Conservation (phyloP, 306 rosid genomes). For the Trichosanthes truncata region DNA sequence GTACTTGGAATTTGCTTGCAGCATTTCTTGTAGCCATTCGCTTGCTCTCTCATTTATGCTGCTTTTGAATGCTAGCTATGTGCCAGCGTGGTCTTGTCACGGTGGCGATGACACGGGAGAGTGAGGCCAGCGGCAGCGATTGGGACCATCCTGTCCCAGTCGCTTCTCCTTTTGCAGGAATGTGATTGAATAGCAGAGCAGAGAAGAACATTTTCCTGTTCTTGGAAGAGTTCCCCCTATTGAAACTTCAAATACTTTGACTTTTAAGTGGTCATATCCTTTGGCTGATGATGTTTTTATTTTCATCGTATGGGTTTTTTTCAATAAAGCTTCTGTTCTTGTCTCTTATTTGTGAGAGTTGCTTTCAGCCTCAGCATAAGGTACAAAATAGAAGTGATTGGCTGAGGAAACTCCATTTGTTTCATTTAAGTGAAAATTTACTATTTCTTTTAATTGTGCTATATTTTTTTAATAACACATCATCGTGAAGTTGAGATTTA, state of each 20-base stretch:
- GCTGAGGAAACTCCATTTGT: neutral
- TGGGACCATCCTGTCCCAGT: neutral
- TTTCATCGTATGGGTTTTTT: neutral
- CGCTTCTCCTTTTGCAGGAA: neutral
- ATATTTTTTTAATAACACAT: too few relatives aligned
- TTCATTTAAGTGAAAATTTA: neutral
- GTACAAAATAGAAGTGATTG: neutral
- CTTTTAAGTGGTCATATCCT: neutral
- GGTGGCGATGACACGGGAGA: neutral
- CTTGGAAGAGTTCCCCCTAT: constrained; percentile 6
- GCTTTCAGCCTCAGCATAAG: neutral
- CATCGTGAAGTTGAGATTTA: too few relatives aligned
- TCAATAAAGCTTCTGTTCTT: neutral
- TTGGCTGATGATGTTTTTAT: neutral
- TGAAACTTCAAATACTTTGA: neutral
- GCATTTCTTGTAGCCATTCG: neutral
- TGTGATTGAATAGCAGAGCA: neutral
- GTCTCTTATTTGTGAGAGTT: neutral
- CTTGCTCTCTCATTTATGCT: neutral
- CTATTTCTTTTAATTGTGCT: neutral
- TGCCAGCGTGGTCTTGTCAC: neutral
- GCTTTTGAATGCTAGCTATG: neutral
- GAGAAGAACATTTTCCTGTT: neutral
- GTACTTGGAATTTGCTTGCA: neutral
- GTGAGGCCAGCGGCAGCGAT: neutral